phyloP scores from a whole-genome alignment of 768 basidiomycete genomes.

The Termitomyces sp. region DNA sequence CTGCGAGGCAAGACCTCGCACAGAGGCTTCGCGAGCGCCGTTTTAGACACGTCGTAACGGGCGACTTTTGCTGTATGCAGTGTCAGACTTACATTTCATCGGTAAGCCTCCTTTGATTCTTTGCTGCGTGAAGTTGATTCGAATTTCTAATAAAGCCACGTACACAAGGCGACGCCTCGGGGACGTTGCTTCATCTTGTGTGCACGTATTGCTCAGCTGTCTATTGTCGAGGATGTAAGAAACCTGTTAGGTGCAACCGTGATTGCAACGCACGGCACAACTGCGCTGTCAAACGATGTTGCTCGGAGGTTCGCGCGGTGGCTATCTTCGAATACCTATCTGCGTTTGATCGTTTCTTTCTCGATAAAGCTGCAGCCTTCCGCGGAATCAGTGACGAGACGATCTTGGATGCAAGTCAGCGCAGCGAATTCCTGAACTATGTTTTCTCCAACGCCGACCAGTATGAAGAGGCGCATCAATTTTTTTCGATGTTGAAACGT shows the following conservation, averaged over 20 bases:
- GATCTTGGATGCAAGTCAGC: background rate
- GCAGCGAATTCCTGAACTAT: background rate
- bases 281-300: conserved; percentile 1
- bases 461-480: background rate
- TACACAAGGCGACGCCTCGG: background rate
- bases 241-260: background rate
- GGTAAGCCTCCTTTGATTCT: background rate
- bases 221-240: conserved; percentile 6
- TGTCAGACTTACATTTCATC: background rate
- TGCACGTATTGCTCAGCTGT: background rate
- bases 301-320: conserved; percentile 6
- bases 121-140: background rate
- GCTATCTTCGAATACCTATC: conserved; percentile 8
- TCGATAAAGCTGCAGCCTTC: background rate
- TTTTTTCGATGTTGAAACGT: background rate
- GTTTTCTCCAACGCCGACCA: background rate
- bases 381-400: background rate
- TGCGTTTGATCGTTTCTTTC: conserved; percentile 1
- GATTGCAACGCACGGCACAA: background rate
- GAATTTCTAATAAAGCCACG: background rate
- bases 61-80: background rate
- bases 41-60: background rate
- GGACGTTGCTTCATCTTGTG: background rate
- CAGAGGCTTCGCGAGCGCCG: background rate
- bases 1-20: background rate